Evolutionary conservation across 257 asterid genomes (phyloP).

Genomic region (Nicotiana obtusifolia): DNA sequence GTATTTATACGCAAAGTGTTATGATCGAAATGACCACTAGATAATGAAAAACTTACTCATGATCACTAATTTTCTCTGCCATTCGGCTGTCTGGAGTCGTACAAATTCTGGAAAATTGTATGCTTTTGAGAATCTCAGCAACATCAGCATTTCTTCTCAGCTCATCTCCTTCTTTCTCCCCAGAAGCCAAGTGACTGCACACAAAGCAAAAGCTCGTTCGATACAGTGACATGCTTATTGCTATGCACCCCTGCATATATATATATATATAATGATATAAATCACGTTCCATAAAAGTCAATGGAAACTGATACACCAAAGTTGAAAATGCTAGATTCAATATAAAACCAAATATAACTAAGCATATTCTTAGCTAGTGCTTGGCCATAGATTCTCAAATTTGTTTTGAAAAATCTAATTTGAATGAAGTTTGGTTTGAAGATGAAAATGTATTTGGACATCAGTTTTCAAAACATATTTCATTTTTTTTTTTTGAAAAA

Average conservation of each 20-base stretch:
- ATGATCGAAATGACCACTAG: neutral
- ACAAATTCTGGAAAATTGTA: conserved; percentile 55
- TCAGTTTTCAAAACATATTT: no score
- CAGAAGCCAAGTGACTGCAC: conserved; percentile 93
- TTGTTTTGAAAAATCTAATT: no score
- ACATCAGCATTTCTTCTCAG: conserved; percentile 71
- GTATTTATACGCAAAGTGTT: neutral
- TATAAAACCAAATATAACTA: neutral
- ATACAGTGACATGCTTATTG: conserved; percentile 83
- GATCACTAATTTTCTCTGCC: conserved; percentile 59
- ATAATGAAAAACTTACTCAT: conserved; percentile 48
- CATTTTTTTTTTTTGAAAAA: no score
- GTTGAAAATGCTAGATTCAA: neutral
- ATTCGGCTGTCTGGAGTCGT: conserved; percentile 34
- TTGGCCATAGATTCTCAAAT: no score
- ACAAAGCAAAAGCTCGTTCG: conserved; percentile 85
- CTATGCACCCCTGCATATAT: conserved; percentile 73
- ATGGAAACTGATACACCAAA: neutral
- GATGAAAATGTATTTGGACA: no score
- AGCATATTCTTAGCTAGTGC: no score
- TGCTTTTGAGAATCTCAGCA: conserved; percentile 62
- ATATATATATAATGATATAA: neutral
- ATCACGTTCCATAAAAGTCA: neutral
- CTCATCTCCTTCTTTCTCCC: conserved; percentile 95
- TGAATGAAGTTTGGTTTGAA: no score